Evolutionary conservation across 495 filamentous ascomycete species (phyloP).

Genomic region (Xanthoparmelia taractica): DNA sequence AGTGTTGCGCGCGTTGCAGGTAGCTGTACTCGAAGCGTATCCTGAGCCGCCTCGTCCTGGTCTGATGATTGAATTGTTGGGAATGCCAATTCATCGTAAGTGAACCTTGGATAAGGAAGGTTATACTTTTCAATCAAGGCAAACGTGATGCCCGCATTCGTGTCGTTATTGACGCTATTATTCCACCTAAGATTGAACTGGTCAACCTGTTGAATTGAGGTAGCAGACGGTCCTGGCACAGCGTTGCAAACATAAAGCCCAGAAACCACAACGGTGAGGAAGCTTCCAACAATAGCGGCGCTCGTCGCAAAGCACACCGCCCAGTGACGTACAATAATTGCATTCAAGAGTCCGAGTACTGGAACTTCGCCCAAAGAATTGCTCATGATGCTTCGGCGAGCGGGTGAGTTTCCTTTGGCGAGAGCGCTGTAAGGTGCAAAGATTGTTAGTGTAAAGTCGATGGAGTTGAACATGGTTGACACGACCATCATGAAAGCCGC

Average conservation of each 20-base stretch:
- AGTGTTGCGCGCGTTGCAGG: background rate
- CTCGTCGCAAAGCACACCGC: background rate
- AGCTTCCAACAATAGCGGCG: background rate
- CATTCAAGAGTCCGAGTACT: background rate
- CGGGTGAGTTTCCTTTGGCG: background rate
- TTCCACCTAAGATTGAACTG: background rate
- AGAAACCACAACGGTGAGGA: background rate
- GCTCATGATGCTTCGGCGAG: background rate
- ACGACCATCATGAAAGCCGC: background rate
- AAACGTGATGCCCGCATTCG: background rate
- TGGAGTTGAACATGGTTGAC: background rate
- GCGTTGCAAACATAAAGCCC: background rate
- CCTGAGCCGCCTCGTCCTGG: background rate
- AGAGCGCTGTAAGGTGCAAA: conserved; percentile 3
- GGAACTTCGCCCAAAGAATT: background rate
- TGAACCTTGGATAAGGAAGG: background rate
- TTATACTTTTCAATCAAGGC: background rate
- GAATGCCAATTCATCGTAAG: background rate
- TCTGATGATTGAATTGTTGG: background rate
- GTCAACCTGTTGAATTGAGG: background rate
- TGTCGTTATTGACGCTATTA: background rate
- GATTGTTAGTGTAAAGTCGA: background rate
- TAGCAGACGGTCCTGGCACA: background rate
- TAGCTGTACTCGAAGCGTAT: background rate
- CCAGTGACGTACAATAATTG: background rate